Base-by-base conservation (phyloP, 345 rosid genomes). In the Lepidium aucheri region DNA sequence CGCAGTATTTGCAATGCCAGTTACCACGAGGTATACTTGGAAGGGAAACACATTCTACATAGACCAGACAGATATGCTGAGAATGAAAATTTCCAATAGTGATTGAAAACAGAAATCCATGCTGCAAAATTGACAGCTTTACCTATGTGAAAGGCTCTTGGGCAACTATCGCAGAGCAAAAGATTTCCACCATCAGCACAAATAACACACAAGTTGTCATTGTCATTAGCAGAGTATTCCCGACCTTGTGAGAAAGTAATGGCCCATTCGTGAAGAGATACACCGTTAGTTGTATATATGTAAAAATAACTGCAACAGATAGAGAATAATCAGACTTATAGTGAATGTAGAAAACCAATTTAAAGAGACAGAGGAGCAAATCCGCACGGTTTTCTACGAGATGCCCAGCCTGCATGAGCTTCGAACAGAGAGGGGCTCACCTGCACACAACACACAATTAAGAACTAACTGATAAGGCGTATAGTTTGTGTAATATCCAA, bases 341-440 rank as follows among this genome's bases (percentile, higher is more conserved):
- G 6, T 38, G 8, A 15, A 56, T 7, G 34, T 14, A 61, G 58
- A 47, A 62, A 13, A 15, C 26, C 44, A 60, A 55, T 40, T 22
- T 4, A 41, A 36, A 56, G 53, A 46, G 64, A 47, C 30, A 67
- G 49, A 24, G 46, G 63, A 60, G 47, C 4, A 60, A 61, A 39
- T 67, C 30, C 91, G 84, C 76, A 94, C 99, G 95, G 96, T 82
- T 94, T 90, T 74, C 84, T 83, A 62, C 97, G 96, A 43, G 99
- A 81, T 66, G 96, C 86, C 95, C 97, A 90, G 74, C 99, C 99
- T 76, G 99, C 99, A 84, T 94, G 99, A 76, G 87, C 92, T 84
- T 94, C 99, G 74, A 94, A 94, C 49, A 81, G 83, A 43, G 99
- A 90, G 39, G 99, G 87, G 81, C 99, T 94, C 77, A 94, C 91